phyloP scores from a whole-genome alignment of 176 grass and related monocot species.

The Oryza coarctata region DNA sequence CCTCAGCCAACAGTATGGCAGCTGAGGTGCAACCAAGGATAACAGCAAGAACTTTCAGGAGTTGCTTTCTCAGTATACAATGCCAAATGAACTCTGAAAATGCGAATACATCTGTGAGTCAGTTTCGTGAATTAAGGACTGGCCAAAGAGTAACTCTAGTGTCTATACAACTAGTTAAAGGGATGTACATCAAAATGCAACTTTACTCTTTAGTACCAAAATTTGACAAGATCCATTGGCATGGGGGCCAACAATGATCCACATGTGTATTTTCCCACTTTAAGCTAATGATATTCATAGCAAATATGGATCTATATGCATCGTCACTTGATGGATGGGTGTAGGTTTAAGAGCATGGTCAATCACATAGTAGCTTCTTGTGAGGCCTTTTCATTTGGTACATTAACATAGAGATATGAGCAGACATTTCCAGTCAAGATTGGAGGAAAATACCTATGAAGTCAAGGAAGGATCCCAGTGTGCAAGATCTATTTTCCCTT shows the following conservation, averaged over 20 bases:
- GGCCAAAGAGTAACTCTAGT: background rate
- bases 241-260: background rate
- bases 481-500: conserved; percentile 58
- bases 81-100: conserved; percentile 89
- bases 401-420: background rate
- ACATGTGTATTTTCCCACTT: background rate
- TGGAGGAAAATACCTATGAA: conserved; percentile 44
- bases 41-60: conserved; percentile 76
- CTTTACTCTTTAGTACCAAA: background rate
- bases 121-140: conserved; percentile 16
- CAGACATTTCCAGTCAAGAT: background rate
- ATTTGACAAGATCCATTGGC: background rate
- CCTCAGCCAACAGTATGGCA: conserved; percentile 96
- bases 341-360: background rate
- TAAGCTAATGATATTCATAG: background rate
- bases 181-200: background rate
- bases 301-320: background rate
- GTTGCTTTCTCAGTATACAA: conserved; percentile 94
- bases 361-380: background rate
- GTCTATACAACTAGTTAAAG: background rate
- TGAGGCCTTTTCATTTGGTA: background rate
- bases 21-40: conserved; percentile 81
- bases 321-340: background rate
- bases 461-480: conserved; percentile 70
- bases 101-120: conserved; percentile 23